Evolutionary conservation across 164 flowering plant species (phyloP), one percentile per base, ranked within the genome.

Genomic region (Vitis rotundifolia): DNA sequence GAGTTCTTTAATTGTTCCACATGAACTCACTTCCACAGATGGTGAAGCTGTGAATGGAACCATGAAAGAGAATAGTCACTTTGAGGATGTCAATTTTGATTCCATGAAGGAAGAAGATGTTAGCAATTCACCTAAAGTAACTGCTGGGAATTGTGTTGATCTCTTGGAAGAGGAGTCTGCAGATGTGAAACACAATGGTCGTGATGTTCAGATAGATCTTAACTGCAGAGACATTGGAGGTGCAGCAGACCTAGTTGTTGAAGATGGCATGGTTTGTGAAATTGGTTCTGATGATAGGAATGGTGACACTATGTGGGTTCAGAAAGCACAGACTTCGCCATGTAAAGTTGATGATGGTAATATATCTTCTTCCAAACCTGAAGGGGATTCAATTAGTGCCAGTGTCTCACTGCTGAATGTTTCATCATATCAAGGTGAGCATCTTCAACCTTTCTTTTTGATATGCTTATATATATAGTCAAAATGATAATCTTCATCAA

Each of bases 361-460:
- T 52, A 11, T 26, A 29, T 61, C 76, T 48, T 31, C 19, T 51
- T 53, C 5, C 13, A 10, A 13, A 14, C 47, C n/a, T 66, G 61
- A 67, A 54, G 3, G 47, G 7, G 29, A 48, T 61, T 3, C 66
- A 55, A 44, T 51, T 49, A 49, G 54, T 59, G 16, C 54, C 16
- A 22, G 50, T 19, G 10, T 11, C 53, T 53, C 59, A 19, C n/a
- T 5, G 44, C 14, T 55, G 53, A 55, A 47, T 44, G 54, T 53
- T 37, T 28, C 66, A 9, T 13, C 57, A 11, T 62, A 57, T 49
- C 15, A 11, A 47, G 55, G 66, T 55, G 60, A 58, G 63, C 48
- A 54, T 64, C 8, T 49, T 71, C 31, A 49, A 49, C 13, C 37
- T 19, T 16, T 6, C 44, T 37, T 37, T 5, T 37, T 37, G 5